phyloP scores from a whole-genome alignment of 2,329 filamentous ascomycete species.

The Fusarium lateritium region DNA sequence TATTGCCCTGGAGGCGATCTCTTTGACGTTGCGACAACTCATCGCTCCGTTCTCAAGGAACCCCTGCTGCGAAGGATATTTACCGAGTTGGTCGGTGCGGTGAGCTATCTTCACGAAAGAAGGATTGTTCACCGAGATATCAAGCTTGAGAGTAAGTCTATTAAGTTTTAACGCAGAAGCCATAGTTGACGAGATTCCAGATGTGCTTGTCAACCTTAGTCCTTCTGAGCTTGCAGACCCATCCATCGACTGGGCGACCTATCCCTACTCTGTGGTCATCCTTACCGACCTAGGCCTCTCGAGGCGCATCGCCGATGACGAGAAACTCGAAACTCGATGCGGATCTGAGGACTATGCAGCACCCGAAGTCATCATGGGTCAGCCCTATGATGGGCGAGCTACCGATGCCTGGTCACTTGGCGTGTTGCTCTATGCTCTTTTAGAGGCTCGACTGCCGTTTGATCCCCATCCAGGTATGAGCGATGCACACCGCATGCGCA shows the following conservation, averaged over 20 bases:
- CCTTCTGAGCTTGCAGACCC: constrained; percentile 74
- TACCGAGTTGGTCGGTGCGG: constrained; percentile 87
- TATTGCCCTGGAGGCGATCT: constrained; percentile 96
- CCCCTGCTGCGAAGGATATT: constrained; percentile 86
- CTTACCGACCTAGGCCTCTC: constrained; percentile 94
- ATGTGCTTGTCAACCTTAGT: constrained; percentile 91
- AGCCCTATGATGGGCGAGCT: constrained; percentile 91
- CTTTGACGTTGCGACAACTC: constrained; percentile 88
- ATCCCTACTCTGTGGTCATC: constrained; percentile 87
- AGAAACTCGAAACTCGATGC: constrained; percentile 92
- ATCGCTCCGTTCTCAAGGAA: constrained; percentile 77
- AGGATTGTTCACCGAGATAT: constrained; percentile 97
- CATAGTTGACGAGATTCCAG: constrained; percentile 60
- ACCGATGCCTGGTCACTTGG: constrained; percentile 97
- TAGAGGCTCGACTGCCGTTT: constrained; percentile 94
- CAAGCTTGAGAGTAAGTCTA: constrained; percentile 88
- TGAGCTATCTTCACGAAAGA: constrained; percentile 86
- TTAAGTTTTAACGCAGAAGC: background rate
- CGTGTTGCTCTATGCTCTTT: constrained; percentile 91
- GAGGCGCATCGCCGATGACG: constrained; percentile 85
- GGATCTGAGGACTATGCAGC: constrained; percentile 98
- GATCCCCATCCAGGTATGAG: constrained; percentile 88
- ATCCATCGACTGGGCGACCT: constrained; percentile 77
- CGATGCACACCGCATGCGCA: constrained; percentile 81
- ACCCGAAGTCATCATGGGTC: constrained; percentile 95